Evolutionary conservation across 2,329 filamentous ascomycete genomes (phyloP), one percentile per base, ranked within the genome.

Genomic region (Mycosphaerelloides madeirae): DNA sequence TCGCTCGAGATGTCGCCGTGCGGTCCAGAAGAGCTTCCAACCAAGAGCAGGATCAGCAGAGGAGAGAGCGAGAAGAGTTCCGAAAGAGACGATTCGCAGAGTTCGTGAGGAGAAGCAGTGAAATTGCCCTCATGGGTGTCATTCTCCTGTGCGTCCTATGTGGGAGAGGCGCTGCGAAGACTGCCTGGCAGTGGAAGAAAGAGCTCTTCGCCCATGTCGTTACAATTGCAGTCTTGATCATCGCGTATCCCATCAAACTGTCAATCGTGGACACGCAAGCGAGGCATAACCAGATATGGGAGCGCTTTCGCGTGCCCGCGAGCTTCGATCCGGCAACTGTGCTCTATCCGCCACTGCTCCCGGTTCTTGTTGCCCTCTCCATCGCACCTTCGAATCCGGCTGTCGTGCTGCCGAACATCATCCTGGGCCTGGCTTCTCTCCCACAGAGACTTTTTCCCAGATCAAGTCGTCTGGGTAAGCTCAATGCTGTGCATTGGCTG

Each of bases 291-390:
- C 59, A 55, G 67, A 38, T 68, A 62, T 52, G 71, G 73, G 38
- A 78, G 37, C 59, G 63, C 16, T 66, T 82, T 57, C 74, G 75
- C 31, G 71, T 95, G 29, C 88, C 89, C 1, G 70, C 80, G 3
- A 76, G 79, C n/a, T 95, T 96, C 66, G 91, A 97, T 60, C 90
- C 89, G 2, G 91, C 91, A 6, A 87, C 90, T 9, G 74, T 95
- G n/a, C 67, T 96, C 45, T 97, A 96, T 62, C 91, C 91, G 14
- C 77, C 84, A 5, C 68, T 83, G 2, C 74, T 95, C 22, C 87
- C 90, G 1, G 68, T 90, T 13, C 74, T 90, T 35, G 84, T 93
- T 20, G 82, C 89, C 1, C 71, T 93, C 3, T 82, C 90, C 8
- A 74, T 95, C 32, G 79, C 82, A 6, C 73, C 76, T 39, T 75